Conservation (phyloP, 257 asterid species). For the Nicotiana otophora region DNA sequence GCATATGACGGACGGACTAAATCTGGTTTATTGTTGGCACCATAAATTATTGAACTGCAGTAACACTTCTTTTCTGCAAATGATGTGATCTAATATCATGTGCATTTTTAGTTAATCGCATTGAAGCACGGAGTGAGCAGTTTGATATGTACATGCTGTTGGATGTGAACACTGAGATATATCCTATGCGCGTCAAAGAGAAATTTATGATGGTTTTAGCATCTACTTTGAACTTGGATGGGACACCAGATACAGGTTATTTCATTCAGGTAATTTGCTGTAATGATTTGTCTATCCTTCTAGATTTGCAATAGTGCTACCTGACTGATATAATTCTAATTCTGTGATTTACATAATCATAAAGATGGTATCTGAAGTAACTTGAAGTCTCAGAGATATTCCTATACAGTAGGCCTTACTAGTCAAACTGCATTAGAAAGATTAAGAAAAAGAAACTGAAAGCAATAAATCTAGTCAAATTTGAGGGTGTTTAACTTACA, state of each 20-base stretch:
- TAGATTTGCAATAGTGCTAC: not conserved
- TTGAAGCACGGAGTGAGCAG: constrained; percentile 81
- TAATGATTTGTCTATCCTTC: not conserved
- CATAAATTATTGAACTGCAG: not conserved
- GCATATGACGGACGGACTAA: not conserved
- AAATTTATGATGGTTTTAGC: constrained; percentile 59
- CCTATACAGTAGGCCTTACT: not conserved
- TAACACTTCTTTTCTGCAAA: not conserved
- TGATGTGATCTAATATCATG: not conserved
- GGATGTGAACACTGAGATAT: constrained; percentile 70
- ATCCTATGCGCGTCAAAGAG: not conserved
- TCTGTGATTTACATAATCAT: not conserved
- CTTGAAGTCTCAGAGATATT: not conserved
- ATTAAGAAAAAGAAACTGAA: no score
- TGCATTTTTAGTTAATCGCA: constrained; percentile 47
- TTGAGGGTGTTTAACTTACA: no score
- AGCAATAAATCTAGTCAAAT: no score
- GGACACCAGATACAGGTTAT: constrained; percentile 55
- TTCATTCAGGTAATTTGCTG: not conserved
- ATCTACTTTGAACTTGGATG: constrained; percentile 88
- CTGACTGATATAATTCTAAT: constrained; percentile 4
- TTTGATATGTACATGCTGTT: constrained; percentile 76
- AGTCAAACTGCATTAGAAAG: not conserved
- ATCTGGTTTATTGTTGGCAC: not conserved
- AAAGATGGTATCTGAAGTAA: no score